phyloP scores from a whole-genome alignment of 257 asterid genomes.

The Cinchona pubescens region DNA sequence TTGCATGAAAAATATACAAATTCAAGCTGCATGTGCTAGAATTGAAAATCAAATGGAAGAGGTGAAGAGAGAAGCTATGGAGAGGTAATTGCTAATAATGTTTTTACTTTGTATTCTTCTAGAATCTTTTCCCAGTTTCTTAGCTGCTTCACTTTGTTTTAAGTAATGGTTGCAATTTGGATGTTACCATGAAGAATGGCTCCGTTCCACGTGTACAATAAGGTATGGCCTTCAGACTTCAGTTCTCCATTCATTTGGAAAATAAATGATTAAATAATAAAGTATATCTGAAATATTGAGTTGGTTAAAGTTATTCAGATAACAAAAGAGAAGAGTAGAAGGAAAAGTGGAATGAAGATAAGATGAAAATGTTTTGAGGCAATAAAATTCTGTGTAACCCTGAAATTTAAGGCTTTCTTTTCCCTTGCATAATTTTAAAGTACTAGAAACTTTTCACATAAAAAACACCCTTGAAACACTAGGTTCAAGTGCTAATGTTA shows the following conservation, averaged over 20 bases:
- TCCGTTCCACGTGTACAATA: slow-evolving; percentile 20
- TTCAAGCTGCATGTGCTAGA: slow-evolving; percentile 74
- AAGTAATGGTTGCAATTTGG: slow-evolving; percentile 70
- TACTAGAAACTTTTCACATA: too few species aligned
- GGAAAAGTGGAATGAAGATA: background rate
- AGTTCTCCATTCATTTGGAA: background rate
- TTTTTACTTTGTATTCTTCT: background rate
- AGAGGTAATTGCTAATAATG: slow-evolving; percentile 41
- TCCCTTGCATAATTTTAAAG: too few species aligned
- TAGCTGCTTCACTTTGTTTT: slow-evolving; percentile 11
- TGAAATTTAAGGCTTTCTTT: too few species aligned
- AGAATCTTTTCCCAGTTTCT: slow-evolving; percentile 6
- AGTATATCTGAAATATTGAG: background rate
- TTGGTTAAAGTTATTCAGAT: background rate
- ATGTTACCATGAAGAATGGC: slow-evolving; percentile 50
- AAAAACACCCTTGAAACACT: too few species aligned
- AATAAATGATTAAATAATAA: background rate
- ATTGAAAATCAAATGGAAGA: slow-evolving; percentile 53
- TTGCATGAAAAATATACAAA: slow-evolving; percentile 79
- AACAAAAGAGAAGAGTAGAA: background rate
- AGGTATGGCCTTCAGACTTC: slow-evolving; percentile 15
- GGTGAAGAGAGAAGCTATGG: slow-evolving; percentile 60
- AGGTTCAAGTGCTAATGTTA: too few species aligned
- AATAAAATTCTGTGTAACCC: too few species aligned
- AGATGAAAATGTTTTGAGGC: too few species aligned